phyloP scores from a whole-genome alignment of 2,329 filamentous ascomycete species.

The Capronia epimyces region DNA sequence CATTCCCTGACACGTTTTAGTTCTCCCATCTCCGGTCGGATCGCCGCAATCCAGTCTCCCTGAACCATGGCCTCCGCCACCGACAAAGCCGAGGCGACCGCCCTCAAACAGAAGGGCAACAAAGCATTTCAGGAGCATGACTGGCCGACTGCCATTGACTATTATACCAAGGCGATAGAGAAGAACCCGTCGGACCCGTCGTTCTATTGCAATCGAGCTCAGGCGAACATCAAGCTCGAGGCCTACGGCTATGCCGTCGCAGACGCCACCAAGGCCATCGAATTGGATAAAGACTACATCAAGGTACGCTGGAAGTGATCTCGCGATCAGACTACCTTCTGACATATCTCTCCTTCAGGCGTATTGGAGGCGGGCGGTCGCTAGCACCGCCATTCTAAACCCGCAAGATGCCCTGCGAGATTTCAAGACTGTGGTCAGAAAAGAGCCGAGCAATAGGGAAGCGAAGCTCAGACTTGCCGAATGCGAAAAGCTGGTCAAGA shows the following conservation, averaged over 20 bases:
- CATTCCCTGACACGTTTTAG: neutral
- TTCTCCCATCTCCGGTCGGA: neutral
- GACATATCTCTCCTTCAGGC: conserved; percentile 52
- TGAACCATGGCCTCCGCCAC: conserved; percentile 38
- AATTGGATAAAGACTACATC: conserved; percentile 78
- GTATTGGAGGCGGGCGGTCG: conserved; percentile 88
- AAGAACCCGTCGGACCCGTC: conserved; percentile 76
- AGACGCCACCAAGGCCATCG: conserved; percentile 86
- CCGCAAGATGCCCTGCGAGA: conserved; percentile 85
- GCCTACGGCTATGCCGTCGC: conserved; percentile 87
- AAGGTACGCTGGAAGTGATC: conserved; percentile 58
- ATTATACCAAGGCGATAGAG: conserved; percentile 83
- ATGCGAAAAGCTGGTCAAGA: conserved; percentile 90
- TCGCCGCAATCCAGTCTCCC: neutral
- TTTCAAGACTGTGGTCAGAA: conserved; percentile 83
- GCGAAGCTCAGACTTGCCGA: conserved; percentile 86
- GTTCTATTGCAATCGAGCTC: conserved; percentile 86
- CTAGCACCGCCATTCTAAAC: conserved; percentile 83
- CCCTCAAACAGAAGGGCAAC: conserved; percentile 90
- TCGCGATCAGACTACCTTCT: conserved; percentile 2
- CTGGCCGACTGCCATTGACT: conserved; percentile 74
- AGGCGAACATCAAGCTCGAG: conserved; percentile 94
- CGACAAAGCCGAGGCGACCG: conserved; percentile 63
- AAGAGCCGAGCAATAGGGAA: conserved; percentile 82
- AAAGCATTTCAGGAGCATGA: conserved; percentile 84